phyloP scores from a whole-genome alignment of 2,329 filamentous ascomycete species.

The Fusarium neocosmosporiellum region DNA sequence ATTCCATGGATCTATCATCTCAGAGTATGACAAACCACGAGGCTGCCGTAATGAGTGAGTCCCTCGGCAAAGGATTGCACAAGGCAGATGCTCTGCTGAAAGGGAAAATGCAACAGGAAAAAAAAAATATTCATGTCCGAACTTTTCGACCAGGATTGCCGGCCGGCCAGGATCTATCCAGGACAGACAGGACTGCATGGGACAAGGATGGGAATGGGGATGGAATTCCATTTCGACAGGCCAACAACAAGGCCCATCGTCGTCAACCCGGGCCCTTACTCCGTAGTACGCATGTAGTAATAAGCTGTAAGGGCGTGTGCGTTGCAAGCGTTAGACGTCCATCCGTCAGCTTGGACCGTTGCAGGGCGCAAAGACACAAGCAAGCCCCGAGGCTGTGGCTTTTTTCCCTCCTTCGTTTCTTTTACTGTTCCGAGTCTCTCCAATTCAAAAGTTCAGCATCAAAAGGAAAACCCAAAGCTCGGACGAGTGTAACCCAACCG shows the following conservation, averaged over 20 bases:
- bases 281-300: neutral
- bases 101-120: constrained; percentile 16
- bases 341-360: constrained; percentile 17
- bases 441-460: constrained; percentile 17
- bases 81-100: constrained; percentile 17
- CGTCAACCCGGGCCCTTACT: constrained; percentile 6
- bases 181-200: constrained; percentile 31
- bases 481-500: constrained; percentile 2
- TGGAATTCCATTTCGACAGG: constrained; percentile 26
- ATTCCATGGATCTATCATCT: constrained; percentile 20
- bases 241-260: constrained; percentile 32
- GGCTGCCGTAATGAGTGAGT: constrained; percentile 7
- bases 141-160: constrained; percentile 34
- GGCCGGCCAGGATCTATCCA: constrained; percentile 10
- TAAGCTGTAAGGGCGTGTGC: constrained; percentile 36
- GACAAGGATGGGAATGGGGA: constrained; percentile 41
- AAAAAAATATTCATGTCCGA: constrained; percentile 29
- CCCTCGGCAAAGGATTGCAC: constrained; percentile 17
- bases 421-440: neutral
- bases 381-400: constrained; percentile 13
- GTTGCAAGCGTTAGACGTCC: constrained; percentile 20
- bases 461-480: constrained; percentile 6
- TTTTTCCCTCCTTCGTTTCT: neutral
- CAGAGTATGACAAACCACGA: constrained; percentile 14
- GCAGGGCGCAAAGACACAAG: neutral